phyloP scores from a whole-genome alignment of 192 early-diverging fungal genomes.

The Irineochytrium annulatum region DNA sequence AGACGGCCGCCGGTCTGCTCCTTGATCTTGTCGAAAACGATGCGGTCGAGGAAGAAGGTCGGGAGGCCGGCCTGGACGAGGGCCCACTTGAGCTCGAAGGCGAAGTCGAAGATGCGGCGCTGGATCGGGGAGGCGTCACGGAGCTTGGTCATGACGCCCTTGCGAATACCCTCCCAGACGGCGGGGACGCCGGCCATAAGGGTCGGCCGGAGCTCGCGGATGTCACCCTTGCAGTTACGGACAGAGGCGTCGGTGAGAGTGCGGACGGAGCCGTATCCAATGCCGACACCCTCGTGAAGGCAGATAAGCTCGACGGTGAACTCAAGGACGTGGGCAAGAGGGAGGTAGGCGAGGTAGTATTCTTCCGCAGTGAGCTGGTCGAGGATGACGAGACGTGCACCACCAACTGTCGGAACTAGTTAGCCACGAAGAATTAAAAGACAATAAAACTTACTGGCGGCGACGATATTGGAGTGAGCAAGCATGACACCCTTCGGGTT shows the following conservation, averaged over 20 bases:
- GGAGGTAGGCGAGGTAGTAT: constrained; percentile 62
- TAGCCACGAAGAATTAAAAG: too few relatives aligned
- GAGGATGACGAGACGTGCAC: constrained; percentile 50
- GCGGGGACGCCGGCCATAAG: constrained; percentile 70
- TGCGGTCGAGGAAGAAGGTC: constrained; percentile 58
- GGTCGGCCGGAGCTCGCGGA: constrained; percentile 65
- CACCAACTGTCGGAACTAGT: constrained; percentile 56
- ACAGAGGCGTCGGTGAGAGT: constrained; percentile 65
- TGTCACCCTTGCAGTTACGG: constrained; percentile 65
- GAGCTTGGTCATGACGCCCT: constrained; percentile 71
- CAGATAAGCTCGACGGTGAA: constrained; percentile 75
- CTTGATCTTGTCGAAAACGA: constrained; percentile 81
- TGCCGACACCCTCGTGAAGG: constrained; percentile 31
- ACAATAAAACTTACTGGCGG: constrained; percentile 36
- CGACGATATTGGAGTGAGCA: constrained; percentile 76
- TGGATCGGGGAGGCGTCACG: constrained; percentile 40
- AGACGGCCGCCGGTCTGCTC: constrained; percentile 82
- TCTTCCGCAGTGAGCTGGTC: constrained; percentile 43
- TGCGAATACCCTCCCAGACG: constrained; percentile 79
- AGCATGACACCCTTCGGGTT: constrained; percentile 73
- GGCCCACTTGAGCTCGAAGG: constrained; percentile 69
- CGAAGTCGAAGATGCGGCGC: constrained; percentile 73
- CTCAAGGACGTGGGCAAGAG: constrained; percentile 86
- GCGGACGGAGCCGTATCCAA: constrained; percentile 64
- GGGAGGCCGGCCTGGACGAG: constrained; percentile 62